A percentile compares a stretch with the other conserved stretches of the same genome.
Conservation (phyloP, 176 grass and related monocot genomes). For the Eragrostis nindensis region DNA sequence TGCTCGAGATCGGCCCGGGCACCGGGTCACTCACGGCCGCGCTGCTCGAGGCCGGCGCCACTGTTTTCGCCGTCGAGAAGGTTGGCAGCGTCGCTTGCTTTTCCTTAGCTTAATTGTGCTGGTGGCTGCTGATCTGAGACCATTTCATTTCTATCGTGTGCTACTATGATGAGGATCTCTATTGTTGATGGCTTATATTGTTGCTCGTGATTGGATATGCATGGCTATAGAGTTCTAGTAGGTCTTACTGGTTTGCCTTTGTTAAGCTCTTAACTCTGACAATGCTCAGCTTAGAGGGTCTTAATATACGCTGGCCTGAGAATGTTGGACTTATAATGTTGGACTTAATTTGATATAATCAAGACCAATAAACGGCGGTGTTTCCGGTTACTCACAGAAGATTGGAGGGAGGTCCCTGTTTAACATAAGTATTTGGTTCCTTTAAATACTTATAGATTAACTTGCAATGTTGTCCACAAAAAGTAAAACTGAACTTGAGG, state of each 20-base stretch:
- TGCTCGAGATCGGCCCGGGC: slow-evolving; percentile 91
- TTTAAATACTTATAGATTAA: not conserved
- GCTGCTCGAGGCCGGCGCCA: slow-evolving; percentile 70
- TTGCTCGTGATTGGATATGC: not conserved
- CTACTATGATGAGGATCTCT: not conserved
- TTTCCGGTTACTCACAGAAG: not conserved
- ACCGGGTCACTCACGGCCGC: slow-evolving; percentile 81
- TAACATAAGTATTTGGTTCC: not conserved
- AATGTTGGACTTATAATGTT: too few relatives aligned
- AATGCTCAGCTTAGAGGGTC: not conserved
- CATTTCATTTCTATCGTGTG: not conserved
- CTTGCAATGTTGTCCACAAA: not conserved
- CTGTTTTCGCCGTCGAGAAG: slow-evolving; percentile 85
- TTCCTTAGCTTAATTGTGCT: not conserved
- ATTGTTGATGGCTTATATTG: not conserved
- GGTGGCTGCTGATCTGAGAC: not conserved
- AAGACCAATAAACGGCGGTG: not conserved
- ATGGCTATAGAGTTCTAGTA: not conserved
- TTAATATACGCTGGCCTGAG: not conserved
- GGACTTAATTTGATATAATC: not conserved
- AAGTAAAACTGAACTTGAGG: not conserved
- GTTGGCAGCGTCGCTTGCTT: slow-evolving; percentile 10
- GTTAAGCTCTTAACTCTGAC: not conserved
- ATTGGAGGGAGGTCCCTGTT: not conserved
- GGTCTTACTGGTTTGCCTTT: not conserved